Evolutionary conservation across 495 filamentous ascomycete species (phyloP), one percentile per base, ranked within the genome.

Genomic region (Penicillium manginii): DNA sequence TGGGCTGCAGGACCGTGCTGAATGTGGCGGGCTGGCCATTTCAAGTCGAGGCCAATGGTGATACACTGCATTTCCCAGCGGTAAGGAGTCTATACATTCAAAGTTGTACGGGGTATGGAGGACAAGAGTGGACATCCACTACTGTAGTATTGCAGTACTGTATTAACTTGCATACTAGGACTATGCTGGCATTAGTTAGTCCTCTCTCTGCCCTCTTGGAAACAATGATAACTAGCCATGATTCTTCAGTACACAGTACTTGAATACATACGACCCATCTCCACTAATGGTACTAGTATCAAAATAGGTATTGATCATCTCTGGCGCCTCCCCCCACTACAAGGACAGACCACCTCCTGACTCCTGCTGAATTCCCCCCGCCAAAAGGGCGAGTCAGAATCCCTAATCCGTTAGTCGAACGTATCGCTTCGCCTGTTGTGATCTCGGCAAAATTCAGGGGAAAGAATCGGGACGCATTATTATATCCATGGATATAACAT

Each of bases 1-100:
- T 39, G 35, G 8, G 50, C 50, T 55, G 58, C 45, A 58, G 18
- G 29, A 18, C 22, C 40, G 21, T 29, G 55, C 31, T 32, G 51
- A 54, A 50, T 6, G 61, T 63, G 61, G 50, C 57, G 61, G 61
- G 56, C 60, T 54, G 52, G 29, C 11, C 35, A 35, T 10, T 4
- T n/a, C 37, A 33, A 29, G 31, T 50, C 35, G 35, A 39, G 35
- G 35, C 35, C 35, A 39, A 39, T 39, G 15, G 35, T 39, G 35
- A 39, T 39, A 39, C 35, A 39, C 15, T 39, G 35, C 35, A n/a
- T 9, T n/a, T 39, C 35, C 26, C 26, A 29, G 26, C 26, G 35
- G 35, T n/a, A 39, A 39, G 35, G 35, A 39, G 35, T 39, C 2
- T 39, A n/a, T 39, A 39, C 35, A 14, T 29, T 29, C 26, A 29